phyloP scores from a whole-genome alignment of 768 basidiomycete species.

The Steccherinum ochraceum region DNA sequence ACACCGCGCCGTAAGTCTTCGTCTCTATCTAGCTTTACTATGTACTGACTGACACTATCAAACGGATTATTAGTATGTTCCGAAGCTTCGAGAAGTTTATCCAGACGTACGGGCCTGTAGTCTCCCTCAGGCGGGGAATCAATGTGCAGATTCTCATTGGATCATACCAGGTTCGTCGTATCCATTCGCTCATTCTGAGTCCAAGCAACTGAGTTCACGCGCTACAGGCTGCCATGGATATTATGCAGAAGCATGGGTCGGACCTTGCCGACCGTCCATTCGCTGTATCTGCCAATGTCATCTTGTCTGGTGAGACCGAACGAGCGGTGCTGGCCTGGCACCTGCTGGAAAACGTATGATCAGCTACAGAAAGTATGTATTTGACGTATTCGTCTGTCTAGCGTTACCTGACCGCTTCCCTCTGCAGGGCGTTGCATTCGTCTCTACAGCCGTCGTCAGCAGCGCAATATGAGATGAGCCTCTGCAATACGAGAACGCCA shows the following conservation, averaged over 20 bases:
- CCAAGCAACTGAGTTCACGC: not conserved
- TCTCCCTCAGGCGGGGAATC: too few relatives aligned
- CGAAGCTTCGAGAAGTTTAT: too few relatives aligned
- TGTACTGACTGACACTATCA: too few relatives aligned
- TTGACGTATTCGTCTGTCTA: not conserved
- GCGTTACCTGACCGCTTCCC: not conserved
- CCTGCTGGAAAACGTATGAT: slow-evolving; percentile 25
- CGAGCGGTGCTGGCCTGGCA: slow-evolving; percentile 21
- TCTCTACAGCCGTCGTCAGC: slow-evolving; percentile 28
- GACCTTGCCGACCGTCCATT: slow-evolving; percentile 30
- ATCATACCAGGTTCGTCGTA: too few relatives aligned
- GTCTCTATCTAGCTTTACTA: too few relatives aligned
- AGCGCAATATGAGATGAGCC: slow-evolving; percentile 26
- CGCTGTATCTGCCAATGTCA: slow-evolving; percentile 27
- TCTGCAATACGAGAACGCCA: slow-evolving; percentile 27
- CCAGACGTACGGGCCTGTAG: too few relatives aligned
- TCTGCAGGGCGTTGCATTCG: slow-evolving; percentile 26
- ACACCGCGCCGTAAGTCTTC: too few relatives aligned
- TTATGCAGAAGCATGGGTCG: slow-evolving; percentile 33
- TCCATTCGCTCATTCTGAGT: too few relatives aligned
- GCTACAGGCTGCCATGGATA: slow-evolving; percentile 19
- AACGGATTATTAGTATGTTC: too few relatives aligned
- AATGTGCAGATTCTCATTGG: too few relatives aligned
- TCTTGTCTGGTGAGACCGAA: slow-evolving; percentile 29
- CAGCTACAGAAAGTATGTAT: slow-evolving; percentile 21